A percentile compares a stretch with the other conserved stretches of the same genome.
Evolutionary conservation across 805 yeast genomes (phyloP).

Genomic region (Wickerhamomyces bovis): DNA sequence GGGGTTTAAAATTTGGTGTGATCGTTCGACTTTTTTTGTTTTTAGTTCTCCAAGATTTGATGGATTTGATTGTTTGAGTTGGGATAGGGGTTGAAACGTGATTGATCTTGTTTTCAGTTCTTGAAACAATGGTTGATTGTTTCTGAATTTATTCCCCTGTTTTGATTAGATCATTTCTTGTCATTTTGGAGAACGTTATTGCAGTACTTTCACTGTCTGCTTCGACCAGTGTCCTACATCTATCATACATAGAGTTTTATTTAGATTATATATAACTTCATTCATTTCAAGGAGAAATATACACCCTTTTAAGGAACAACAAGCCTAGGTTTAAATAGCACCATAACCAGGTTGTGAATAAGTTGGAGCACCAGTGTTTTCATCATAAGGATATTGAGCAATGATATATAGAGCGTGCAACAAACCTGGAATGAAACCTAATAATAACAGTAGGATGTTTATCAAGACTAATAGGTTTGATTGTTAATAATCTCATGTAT

Average conservation of each 20-base stretch:
- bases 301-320: no score
- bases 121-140: not conserved
- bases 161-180: not conserved
- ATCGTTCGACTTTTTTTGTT: not conserved
- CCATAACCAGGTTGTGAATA: conserved; percentile 22
- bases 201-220: not conserved
- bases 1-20: not conserved
- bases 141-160: not conserved
- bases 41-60: not conserved
- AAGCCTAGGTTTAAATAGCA: not conserved
- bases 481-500: not conserved
- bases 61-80: not conserved
- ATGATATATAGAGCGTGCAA: conserved; percentile 66
- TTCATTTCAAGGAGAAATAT: no score
- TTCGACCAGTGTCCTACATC: not conserved
- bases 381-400: conserved; percentile 42
- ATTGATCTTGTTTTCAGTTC: not conserved
- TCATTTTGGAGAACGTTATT: not conserved
- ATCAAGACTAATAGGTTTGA: conserved; percentile 34
- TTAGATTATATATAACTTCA: not conserved
- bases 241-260: not conserved
- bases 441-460: conserved; percentile 51
- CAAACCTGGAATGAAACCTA: conserved; percentile 68
- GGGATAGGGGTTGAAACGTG: not conserved
- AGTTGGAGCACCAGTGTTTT: conserved; percentile 16